Base-by-base conservation (phyloP, 2,329 filamentous ascomycete species). In the Colletotrichum ledebouriae region DNA sequence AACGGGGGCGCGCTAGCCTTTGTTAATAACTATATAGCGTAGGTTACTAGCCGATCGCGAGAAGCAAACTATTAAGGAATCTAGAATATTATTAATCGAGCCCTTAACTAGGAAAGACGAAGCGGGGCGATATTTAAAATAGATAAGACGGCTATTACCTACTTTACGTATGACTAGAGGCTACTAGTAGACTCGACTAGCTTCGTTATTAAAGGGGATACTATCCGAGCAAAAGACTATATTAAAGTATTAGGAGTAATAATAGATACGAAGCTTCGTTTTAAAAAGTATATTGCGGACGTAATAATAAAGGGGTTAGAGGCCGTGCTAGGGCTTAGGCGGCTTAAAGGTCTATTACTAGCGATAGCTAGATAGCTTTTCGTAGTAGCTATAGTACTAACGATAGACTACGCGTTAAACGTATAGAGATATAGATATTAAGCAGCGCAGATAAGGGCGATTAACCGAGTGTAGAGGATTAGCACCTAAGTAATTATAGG, bases 41-140 rank as follows among this genome's bases (percentile, higher is more conserved):
- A 17, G 17, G 17, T 17, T 17, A 17, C 17, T 17, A 17, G 17
- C 17, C 2, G 2, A 17, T 17, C n/a, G n/a, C n/a, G n/a, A n/a
- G n/a, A 17, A 17, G 17, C 17, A 17, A 17, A 17, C 17, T 2
- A 2, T 2, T 17, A 68, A 42, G 65, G 70, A 0, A 75, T 75
- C 9, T 17, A 75, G 49, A 56, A 70, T 1, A 74, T 74, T 41
- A 72, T 76, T 20, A 50, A 73, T 10, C 15, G 59, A 12, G 72
- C 71, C 2, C 25, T 73, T n/a, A 60, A 70, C 5, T 76, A 63
- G 72, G 72, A 74, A 53, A 65, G 49, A 39, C 56, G 70, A 34
- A 76, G 74, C 42, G 70, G 74, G 13, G 71, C 73, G 39, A 74
- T 70, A 9, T 75, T 77, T 33, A 67, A 74, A 63, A 62, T 57